Percentiles rank a stretch among this genome's conserved stretches.
phyloP scores from a whole-genome alignment of 495 filamentous ascomycete genomes.

The Chaetomidium leptoderma region DNA sequence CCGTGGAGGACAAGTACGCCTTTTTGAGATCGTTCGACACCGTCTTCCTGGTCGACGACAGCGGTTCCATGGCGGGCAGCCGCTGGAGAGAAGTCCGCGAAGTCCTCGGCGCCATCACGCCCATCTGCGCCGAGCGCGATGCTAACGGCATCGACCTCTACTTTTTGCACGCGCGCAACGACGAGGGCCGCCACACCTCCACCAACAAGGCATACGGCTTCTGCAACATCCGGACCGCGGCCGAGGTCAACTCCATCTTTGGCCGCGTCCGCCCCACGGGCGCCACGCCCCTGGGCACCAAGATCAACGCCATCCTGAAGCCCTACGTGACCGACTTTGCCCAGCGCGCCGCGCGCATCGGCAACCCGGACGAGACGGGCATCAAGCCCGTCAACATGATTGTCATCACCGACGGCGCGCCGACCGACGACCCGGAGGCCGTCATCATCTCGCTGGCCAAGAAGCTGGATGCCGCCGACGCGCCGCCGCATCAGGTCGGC shows the following conservation, averaged over 20 bases:
- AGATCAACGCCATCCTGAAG: constrained; percentile 67
- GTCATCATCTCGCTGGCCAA: constrained; percentile 65
- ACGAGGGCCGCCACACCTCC: too few species aligned
- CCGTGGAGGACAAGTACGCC: constrained; percentile 63
- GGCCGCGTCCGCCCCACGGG: constrained; percentile 56
- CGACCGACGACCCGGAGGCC: constrained; percentile 67
- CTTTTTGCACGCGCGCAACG: constrained; percentile 72
- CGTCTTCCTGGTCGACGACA: constrained; percentile 91
- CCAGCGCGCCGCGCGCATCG: constrained; percentile 32
- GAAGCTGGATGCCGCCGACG: constrained; percentile 60
- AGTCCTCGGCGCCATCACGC: constrained; percentile 73
- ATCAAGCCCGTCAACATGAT: constrained; percentile 91
- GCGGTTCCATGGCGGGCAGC: constrained; percentile 73
- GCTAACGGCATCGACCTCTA: constrained; percentile 88
- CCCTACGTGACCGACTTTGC: constrained; percentile 57
- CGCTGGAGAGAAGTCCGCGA: constrained; percentile 72
- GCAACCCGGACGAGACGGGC: constrained; percentile 41
- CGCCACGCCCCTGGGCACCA: constrained; percentile 69
- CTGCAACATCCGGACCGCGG: constrained; percentile 51
- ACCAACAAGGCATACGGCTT: constrained; percentile 39
- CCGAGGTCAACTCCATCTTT: constrained; percentile 64
- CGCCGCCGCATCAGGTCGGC: constrained; percentile 81
- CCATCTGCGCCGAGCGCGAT: constrained; percentile 80
- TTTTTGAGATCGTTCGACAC: constrained; percentile 89
- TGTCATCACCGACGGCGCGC: constrained; percentile 84